Evolutionary conservation across 257 asterid genomes (phyloP), one percentile per base, ranked within the genome.

Genomic region (Salvia hispanica): DNA sequence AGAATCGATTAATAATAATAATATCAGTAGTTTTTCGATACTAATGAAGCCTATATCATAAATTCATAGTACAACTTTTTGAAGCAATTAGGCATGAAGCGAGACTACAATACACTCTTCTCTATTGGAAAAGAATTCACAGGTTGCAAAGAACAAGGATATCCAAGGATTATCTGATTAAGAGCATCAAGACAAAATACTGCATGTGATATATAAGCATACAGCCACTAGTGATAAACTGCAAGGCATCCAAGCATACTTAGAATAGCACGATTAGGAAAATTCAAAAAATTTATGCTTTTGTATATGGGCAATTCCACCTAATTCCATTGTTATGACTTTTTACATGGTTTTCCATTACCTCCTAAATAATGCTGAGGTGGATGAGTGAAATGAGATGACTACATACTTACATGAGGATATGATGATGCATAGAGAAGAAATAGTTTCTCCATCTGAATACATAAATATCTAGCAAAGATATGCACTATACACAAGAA

Each of bases 131-230:
- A 68, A 61, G 48, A 28, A 14, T 42, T 15, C 11, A 11, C 60
- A 40, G 51, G 10, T 33, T 47, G 45, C 47, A 59, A 62, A 43
- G 21, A 73, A 21, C 47, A 40, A 33, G 62, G 12, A 59, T 46
- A 71, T 62, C 62, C 10, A 53, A 45, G 8, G 52, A 18, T 58
- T 52, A 25, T 25, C 31, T 25, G 31, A 25, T 25, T 40, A 64
- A 50, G 61, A 67, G 31, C 44, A 72, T 64, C 75, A 60, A 66
- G 50, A 6, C 62, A 37, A 44, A 34, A 31, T 61, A 11, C n/a
- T 37, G 51, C 37, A 60, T 12, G 67, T 50, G 63, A 44, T 40
- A 39, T 25, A 25, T 2, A 21, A 21, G 25, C 25, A 21, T 58
- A 36, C 61, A 33, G 72, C 52, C 61, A 43, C 43, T 55, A 31